phyloP scores from a whole-genome alignment of 106 monocot genomes.

The Apostasia shenzhenica region DNA sequence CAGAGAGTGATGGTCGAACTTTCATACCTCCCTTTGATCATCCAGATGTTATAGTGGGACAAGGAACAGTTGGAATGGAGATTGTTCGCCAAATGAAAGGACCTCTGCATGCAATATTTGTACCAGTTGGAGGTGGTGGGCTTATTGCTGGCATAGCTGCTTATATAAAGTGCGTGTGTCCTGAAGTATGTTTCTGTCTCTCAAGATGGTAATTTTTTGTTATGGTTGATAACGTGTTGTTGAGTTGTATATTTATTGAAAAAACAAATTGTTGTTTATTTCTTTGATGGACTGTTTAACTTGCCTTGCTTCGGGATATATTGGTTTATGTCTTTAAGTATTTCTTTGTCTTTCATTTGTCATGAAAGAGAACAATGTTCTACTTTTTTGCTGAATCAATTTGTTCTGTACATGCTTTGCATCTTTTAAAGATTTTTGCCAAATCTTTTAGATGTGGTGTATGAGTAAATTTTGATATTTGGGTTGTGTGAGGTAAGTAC shows the following conservation, averaged over 20 bases:
- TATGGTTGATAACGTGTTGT: not conserved
- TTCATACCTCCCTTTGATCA: slow-evolving; percentile 98
- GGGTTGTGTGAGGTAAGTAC: no score
- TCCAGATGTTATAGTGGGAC: slow-evolving; percentile 84
- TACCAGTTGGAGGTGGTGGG: slow-evolving; percentile 99
- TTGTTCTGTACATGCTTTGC: not conserved
- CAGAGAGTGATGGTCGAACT: slow-evolving; percentile 47
- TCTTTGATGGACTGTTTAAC: not conserved
- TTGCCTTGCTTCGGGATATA: not conserved
- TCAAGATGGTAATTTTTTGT: not conserved
- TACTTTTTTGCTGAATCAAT: not conserved
- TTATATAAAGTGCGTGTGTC: slow-evolving; percentile 84
- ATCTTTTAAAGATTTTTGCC: not conserved
- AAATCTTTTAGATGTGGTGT: not conserved
- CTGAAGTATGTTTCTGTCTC: slow-evolving; percentile 49
- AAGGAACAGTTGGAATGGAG: slow-evolving; percentile 97
- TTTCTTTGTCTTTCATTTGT: not conserved
- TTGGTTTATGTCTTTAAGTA: not conserved
- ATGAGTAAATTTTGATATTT: no score
- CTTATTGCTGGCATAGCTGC: slow-evolving; percentile 95
- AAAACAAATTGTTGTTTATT: not conserved
- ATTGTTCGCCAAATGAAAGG: slow-evolving; percentile 73
- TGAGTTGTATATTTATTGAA: not conserved
- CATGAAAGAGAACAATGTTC: not conserved
- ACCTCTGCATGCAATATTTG: slow-evolving; percentile 86